Base-by-base conservation (phyloP, 2,329 filamentous ascomycete species). In the Fusarium praegraminearum region DNA sequence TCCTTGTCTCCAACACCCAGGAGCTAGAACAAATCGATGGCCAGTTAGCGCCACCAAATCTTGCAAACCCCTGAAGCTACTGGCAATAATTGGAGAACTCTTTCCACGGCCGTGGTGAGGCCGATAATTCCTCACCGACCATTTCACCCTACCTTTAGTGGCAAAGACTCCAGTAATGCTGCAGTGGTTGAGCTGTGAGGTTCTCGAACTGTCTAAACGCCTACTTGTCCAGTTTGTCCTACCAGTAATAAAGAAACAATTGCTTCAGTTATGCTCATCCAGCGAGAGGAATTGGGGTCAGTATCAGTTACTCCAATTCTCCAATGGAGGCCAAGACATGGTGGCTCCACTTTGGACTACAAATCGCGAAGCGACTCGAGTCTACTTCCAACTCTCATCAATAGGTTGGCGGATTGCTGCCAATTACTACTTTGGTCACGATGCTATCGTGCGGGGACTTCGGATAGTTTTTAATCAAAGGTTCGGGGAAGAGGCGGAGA, bases 61-160 rank as follows among this genome's bases (percentile, higher is more conserved):
- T 54, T 46, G 33, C 8, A 35, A 57, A 60, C 62, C 67, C 63
- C 63, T 70, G 67, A 41, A 53, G 43, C 52, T 67, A 44, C 33
- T 45, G 28, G 40, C 3, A 33, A 57, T 58, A 49, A 47, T 65
- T 70, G 62, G 62, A 64, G 62, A 57, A 50, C 5, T 64, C 35
- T 46, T 51, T 26, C 52, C 55, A 60, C 16, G 62, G 50, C 67
- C 67, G 67, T 60, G 62, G 54, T 70, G 70, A 54, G 57, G 50
- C 67, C 67, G 67, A 50, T 46, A 53, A 55, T 47, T 32, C 44
- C 61, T 67, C 57, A 64, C 57, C 62, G 59, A 38, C 41, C 41
- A 60, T 66, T 65, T 45, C 36, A 54, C 47, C 22, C 46, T 51
- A 15, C 16, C 18, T 51, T 22, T 61, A 33, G 53, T 40, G 65